phyloP scores from a whole-genome alignment of 768 basidiomycete species.

The Tricholoma sp. region DNA sequence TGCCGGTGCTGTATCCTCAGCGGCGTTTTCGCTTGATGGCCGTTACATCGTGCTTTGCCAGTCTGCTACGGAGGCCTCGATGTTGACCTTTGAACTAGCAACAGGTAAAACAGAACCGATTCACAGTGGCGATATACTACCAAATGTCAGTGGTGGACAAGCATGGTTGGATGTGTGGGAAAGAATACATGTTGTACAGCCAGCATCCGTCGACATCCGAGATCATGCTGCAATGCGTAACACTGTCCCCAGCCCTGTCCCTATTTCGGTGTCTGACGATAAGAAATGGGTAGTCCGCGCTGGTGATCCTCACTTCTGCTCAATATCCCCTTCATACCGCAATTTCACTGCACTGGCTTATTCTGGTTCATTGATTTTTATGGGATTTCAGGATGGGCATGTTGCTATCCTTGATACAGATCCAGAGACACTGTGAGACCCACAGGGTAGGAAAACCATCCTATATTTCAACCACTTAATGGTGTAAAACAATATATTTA shows the following conservation, averaged over 20 bases:
- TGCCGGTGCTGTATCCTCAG: no score
- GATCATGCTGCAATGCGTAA: background rate
- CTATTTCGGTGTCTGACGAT: background rate
- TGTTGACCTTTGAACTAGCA: constrained; percentile 21
- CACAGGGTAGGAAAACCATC: no score
- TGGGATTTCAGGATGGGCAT: background rate
- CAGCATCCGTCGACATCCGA: background rate
- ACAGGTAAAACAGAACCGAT: background rate
- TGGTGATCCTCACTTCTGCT: background rate
- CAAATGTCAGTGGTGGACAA: background rate
- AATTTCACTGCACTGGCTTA: background rate
- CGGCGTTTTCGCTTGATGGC: constrained; percentile 13
- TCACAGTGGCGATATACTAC: background rate
- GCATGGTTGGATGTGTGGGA: no score
- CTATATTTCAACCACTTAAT: no score
- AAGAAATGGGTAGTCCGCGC: background rate
- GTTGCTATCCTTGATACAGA: background rate
- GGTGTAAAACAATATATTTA: no score
- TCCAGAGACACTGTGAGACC: no score
- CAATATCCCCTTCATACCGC: background rate
- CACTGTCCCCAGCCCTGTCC: no score
- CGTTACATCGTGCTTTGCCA: background rate
- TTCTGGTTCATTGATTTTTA: background rate
- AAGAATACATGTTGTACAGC: background rate
- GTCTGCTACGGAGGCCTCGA: background rate